These are phyloP conservation scores for Kluyveromyces marxianus DNA, from an alignment of 1,139 yeast species.

Conservation along the genomic window DNA sequence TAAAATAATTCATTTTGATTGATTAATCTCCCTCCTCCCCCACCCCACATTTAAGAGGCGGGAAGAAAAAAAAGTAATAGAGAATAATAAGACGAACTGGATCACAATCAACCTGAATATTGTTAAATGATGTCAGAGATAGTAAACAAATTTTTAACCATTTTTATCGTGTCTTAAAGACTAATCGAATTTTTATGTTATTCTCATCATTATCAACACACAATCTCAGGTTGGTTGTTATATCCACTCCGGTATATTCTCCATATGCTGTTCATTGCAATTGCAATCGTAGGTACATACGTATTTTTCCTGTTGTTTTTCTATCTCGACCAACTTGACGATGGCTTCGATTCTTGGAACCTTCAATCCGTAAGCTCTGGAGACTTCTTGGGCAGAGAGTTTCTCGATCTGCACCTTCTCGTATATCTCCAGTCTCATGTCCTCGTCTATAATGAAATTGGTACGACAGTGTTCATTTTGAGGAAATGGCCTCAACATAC, in stretches of 20 bases:
- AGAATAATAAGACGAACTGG: too few relatives aligned
- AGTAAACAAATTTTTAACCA: conserved; percentile 43
- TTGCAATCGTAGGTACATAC: conserved; percentile 40
- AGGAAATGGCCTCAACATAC: conserved; percentile 67
- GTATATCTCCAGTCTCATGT: conserved; percentile 53
- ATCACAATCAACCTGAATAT: neutral
- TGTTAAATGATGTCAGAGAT: conserved; percentile 14
- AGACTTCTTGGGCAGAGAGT: conserved; percentile 61
- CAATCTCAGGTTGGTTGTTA: neutral
- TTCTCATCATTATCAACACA: conserved; percentile 39
- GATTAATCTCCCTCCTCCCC: too few relatives aligned
- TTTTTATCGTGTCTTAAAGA: conserved; percentile 59
- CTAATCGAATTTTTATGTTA: conserved; percentile 52
- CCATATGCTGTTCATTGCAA: neutral
- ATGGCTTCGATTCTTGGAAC: conserved; percentile 85
- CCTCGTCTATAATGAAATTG: conserved; percentile 50
- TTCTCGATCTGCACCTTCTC: conserved; percentile 48
- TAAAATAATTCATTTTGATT: conserved; percentile 2
- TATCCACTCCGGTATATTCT: neutral
- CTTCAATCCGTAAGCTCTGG: conserved; percentile 72
- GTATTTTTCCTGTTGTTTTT: conserved; percentile 49
- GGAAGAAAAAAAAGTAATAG: too few relatives aligned
- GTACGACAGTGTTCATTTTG: conserved; percentile 63
- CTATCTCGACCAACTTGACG: conserved; percentile 57
- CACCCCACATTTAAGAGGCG: too few relatives aligned